Base-by-base conservation (phyloP, 768 basidiomycete genomes). In the Clitopilus hobsonii region DNA sequence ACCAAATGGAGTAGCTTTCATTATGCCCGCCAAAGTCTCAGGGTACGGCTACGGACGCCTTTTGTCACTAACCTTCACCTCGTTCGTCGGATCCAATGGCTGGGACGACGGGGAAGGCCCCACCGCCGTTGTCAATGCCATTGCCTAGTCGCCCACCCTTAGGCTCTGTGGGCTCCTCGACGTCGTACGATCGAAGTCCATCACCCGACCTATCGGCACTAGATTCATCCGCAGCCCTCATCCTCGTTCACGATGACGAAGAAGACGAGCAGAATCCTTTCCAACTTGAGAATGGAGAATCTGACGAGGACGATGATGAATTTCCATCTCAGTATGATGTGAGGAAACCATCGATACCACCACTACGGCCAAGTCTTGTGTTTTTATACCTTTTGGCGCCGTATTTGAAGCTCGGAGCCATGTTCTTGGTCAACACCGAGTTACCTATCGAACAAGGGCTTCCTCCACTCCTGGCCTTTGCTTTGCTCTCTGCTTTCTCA, bases 321-420 rank as follows among this genome's bases (percentile, higher is more conserved):
- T 45, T 45, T 45, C 78, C 78, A 56, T 74, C 77, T 0, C 69
- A 77, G 49, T 74, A 77, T 58, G 74, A 79, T 58, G 65, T 74
- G 5, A 68, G 71, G 30, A 70, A 71, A 61, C 63, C 69, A 11
- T 74, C 71, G 8, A 68, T 74, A 45, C 80, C 80, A n/a, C 80
- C 84, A 2, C 79, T 89, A 50, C 67, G 79, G 10, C 77, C 86
- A 3, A 70, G 76, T 13, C 61, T 78, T 51, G 79, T 89, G 49
- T 84, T 90, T 61, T 72, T 89, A 8, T 86, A 89, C 68, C 83
- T 91, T 54, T 70, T 88, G 51, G 71, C 81, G 3, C 86, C 88
- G 5, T 85, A 80, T 63, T 76, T 89, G 61, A 86, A 83, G 62
- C 77, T 90, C 23, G 89, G 89, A 22, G 87, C 87, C 24, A 73